Conservation (phyloP, 306 rosid genomes). For the Calophaca sinica region DNA sequence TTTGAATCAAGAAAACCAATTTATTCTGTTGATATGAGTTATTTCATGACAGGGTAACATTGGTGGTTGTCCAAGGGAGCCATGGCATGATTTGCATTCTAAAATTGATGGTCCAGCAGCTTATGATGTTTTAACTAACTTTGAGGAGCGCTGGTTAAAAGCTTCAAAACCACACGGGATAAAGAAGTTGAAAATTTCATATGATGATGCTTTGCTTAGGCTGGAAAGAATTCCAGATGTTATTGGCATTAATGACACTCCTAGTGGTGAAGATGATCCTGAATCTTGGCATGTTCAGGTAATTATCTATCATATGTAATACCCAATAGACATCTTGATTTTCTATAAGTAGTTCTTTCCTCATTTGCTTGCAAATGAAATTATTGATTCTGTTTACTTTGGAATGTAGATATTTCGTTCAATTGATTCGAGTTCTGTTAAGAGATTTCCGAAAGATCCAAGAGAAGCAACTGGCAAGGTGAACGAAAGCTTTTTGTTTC, state of each 20-base stretch:
- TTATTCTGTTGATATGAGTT: constrained; percentile 41
- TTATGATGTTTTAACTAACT: constrained; percentile 92
- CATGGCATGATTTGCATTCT: constrained; percentile 99
- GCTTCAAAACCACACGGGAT: constrained; percentile 92
- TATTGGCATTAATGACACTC: constrained; percentile 65
- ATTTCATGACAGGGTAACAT: constrained; percentile 68
- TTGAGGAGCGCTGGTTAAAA: constrained; percentile 94
- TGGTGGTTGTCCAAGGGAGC: constrained; percentile 95
- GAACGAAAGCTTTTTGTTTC: constrained; percentile 45
- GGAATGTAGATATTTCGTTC: constrained; percentile 88
- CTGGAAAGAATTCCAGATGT: constrained; percentile 88
- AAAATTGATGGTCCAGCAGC: constrained; percentile 98
- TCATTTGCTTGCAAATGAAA: constrained; percentile 26
- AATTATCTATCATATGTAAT: constrained; percentile 32
- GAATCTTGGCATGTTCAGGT: constrained; percentile 99
- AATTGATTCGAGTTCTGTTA: constrained; percentile 92
- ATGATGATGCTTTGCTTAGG: constrained; percentile 86
- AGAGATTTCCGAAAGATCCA: constrained; percentile 86
- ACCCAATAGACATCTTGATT: constrained; percentile 29
- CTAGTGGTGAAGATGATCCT: constrained; percentile 66
- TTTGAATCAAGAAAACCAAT: constrained; percentile 11
- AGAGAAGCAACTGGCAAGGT: constrained; percentile 88
- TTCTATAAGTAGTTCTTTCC: constrained; percentile 22
- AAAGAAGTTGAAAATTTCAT: constrained; percentile 71
- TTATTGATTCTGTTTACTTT: constrained; percentile 38